Evolutionary conservation across 768 basidiomycete species (phyloP).

Genomic region (Hortiboletus flavorubellus): DNA sequence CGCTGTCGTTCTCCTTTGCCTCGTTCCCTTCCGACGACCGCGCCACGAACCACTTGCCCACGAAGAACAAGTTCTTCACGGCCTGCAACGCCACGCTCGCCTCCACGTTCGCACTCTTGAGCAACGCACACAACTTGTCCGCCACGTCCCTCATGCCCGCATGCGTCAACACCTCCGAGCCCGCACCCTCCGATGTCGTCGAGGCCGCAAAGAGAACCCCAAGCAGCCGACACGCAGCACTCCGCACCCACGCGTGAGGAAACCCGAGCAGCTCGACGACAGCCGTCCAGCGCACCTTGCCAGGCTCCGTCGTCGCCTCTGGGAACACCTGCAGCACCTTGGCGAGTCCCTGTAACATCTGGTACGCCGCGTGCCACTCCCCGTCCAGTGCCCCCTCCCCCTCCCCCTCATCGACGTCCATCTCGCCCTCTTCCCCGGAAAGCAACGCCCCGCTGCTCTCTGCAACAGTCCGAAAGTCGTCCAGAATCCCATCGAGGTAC

Average conservation of each 20-base stretch:
- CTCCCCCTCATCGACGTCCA: constrained; percentile 45
- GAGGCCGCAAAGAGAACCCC: constrained; percentile 62
- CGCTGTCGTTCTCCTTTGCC: constrained; percentile 19
- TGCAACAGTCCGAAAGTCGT: constrained; percentile 46
- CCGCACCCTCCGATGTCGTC: constrained; percentile 29
- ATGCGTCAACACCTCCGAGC: constrained; percentile 48
- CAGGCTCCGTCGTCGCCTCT: constrained; percentile 41
- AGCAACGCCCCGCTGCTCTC: constrained; percentile 9
- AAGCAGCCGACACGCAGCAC: constrained; percentile 71
- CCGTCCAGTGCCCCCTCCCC: constrained; percentile 51
- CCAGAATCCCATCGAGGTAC: constrained; percentile 48
- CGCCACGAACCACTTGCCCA: constrained; percentile 78
- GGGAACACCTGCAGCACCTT: constrained; percentile 63
- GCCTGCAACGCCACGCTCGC: constrained; percentile 72
- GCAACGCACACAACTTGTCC: constrained; percentile 66
- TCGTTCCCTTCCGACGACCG: constrained; percentile 30
- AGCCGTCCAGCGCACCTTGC: constrained; percentile 56
- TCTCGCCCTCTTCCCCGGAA: constrained; percentile 29
- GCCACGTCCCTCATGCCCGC: constrained; percentile 66
- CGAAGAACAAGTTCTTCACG: constrained; percentile 89
- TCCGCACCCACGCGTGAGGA: constrained; percentile 94
- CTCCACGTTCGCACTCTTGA: constrained; percentile 79
- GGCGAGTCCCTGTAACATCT: constrained; percentile 61
- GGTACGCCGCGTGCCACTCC: constrained; percentile 83
- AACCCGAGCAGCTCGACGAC: constrained; percentile 71